Evolutionary conservation across 805 yeast genomes (phyloP), one percentile per base, ranked within the genome.

Genomic region (Saturnispora galanensis): DNA sequence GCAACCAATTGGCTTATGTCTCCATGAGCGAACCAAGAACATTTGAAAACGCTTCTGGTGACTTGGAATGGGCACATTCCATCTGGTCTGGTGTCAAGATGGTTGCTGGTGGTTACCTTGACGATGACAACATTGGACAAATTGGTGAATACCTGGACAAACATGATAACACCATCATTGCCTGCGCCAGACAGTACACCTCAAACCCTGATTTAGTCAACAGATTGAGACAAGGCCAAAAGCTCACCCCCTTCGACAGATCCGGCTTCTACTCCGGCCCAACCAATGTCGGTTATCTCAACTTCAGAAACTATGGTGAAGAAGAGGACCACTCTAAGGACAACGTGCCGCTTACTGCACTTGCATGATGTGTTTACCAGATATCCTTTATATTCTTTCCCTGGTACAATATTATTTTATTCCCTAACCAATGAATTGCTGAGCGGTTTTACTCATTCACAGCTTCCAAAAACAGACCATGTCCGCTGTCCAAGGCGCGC

Each of bases 11-110:
- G 16, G 61, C 59, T 3, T 57, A 56, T 36, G 48, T 60, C 12
- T 55, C 58, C 6, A 35, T 50, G 42, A 64, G 55, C 13, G 97
- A 88, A 53, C 80, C 78, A 1, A 88, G 79, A 33, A 95, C 86
- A 56, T 32, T 43, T 12, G 48, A 45, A 17, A 35, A 38, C 3
- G 26, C 39, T 3, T 38, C 18, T 8, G 41, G 46, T 10, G 50
- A 48, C 32, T 43, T 50, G n/a, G 36, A 46, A 26, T 56, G 50
- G 52, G 49, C 47, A n/a, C 45, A 36, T 9, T 45, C 47, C 34
- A 42, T 49, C 28, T 47, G 52, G 65, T 47, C 45, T 10, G 54
- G 55, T 29, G 52, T 37, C 62, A 38, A 52, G 2, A 42, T 56
- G 10, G 47, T 52, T 38, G 49, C 51, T 30, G 57, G 48, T 40